These are phyloP conservation scores for Naganishia antarctica DNA, from an alignment of 768 basidiomycete genomes.

Conservation along the genomic window DNA sequence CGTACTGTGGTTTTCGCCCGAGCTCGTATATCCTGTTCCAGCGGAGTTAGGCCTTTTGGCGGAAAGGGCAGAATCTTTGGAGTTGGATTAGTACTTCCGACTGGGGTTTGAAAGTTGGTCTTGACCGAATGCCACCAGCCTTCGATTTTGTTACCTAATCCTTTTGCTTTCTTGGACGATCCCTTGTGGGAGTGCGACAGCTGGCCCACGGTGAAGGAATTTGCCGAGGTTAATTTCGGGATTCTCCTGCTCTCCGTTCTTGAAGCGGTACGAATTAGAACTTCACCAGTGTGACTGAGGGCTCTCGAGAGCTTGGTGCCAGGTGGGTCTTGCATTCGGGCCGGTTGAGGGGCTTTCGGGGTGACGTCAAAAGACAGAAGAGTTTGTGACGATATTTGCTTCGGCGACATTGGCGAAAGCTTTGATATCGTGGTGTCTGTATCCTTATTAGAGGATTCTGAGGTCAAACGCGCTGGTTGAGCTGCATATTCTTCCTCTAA, in stretches of 20 bases:
- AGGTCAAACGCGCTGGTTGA: not conserved
- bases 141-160: constrained; percentile 47
- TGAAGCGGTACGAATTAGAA: not conserved
- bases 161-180: constrained; percentile 37
- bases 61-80: constrained; percentile 13
- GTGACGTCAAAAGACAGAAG: not conserved
- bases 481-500: constrained; percentile 37
- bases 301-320: constrained; percentile 3
- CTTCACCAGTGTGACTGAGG: constrained; percentile 3
- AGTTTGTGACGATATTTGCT: not conserved
- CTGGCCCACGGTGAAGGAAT: constrained; percentile 9
- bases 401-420: not conserved
- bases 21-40: not conserved
- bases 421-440: not conserved
- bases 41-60: constrained; percentile 12
- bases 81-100: not conserved
- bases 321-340: not conserved
- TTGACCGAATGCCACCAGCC: constrained; percentile 51
- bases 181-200: constrained; percentile 9
- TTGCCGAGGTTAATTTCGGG: not conserved
- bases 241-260: not conserved
- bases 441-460: not conserved
- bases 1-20: constrained; percentile 20
- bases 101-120: constrained; percentile 38
- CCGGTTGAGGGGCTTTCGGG: not conserved